Conservation (phyloP, 352 stramenopile species). For the Globisporangium takayamanum region DNA sequence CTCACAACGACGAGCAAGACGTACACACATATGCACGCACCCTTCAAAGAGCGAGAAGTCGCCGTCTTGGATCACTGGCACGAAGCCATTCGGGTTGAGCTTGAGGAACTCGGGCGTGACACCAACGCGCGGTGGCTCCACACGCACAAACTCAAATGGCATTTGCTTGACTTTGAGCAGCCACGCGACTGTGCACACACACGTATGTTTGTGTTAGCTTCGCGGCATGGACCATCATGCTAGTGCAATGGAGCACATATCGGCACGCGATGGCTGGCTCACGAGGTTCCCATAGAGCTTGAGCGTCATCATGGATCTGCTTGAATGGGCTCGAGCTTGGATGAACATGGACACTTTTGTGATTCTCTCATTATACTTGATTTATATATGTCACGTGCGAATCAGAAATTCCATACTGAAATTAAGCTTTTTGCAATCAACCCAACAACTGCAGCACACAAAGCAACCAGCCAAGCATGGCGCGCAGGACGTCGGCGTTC, state of each 20-base stretch:
- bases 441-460: background rate
- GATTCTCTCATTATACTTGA: too few relatives aligned
- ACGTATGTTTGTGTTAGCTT: slow-evolving; percentile 4
- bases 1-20: background rate
- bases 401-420: too few relatives aligned
- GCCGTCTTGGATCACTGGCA: slow-evolving; percentile 46
- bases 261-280: slow-evolving; percentile 59
- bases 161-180: slow-evolving; percentile 47
- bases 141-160: slow-evolving; percentile 36
- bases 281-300: slow-evolving; percentile 48
- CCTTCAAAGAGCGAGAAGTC: slow-evolving; percentile 52
- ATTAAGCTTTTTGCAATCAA: too few relatives aligned
- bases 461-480: background rate
- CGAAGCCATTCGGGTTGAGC: slow-evolving; percentile 47
- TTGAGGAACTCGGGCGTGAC: slow-evolving; percentile 38
- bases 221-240: too few relatives aligned
- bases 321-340: too few relatives aligned
- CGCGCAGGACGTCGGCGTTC: slow-evolving; percentile 28
- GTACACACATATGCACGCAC: slow-evolving; percentile 11
- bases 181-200: slow-evolving; percentile 3
- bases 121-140: slow-evolving; percentile 21
- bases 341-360: too few relatives aligned
- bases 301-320: slow-evolving; percentile 25
- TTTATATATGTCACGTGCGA: too few relatives aligned
- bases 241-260: too few relatives aligned